phyloP scores from a whole-genome alignment of 495 filamentous ascomycete species.

The Chlorociboria aeruginascens region DNA sequence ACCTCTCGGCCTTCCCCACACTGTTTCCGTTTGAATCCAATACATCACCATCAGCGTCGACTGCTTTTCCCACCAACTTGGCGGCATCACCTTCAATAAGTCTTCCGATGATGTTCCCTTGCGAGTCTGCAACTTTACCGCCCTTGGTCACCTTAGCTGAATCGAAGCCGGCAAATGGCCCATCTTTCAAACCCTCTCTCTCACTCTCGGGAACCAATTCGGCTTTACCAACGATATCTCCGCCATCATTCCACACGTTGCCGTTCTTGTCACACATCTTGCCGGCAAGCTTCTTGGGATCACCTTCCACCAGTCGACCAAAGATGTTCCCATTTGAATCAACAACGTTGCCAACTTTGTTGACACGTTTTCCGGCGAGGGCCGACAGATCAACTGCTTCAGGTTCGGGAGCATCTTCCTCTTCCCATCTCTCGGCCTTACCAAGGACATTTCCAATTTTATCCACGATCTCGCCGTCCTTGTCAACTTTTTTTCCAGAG shows the following conservation, averaged over 20 bases:
- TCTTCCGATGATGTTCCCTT: constrained; percentile 60
- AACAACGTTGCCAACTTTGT: constrained; percentile 62
- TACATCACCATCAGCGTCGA: constrained; percentile 78
- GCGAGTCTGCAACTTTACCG: constrained; percentile 50
- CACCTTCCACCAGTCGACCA: constrained; percentile 65
- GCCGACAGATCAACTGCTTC: constrained; percentile 47
- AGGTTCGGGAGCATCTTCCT: constrained; percentile 35
- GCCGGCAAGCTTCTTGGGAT: constrained; percentile 56
- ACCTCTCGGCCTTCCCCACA: constrained; percentile 71
- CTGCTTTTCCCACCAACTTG: constrained; percentile 57
- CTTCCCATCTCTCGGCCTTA: constrained; percentile 57
- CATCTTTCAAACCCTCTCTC: constrained; percentile 54
- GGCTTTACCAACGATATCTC: constrained; percentile 65
- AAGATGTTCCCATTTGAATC: constrained; percentile 61
- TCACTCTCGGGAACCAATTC: constrained; percentile 68
- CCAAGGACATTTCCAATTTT: constrained; percentile 70
- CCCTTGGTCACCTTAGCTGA: constrained; percentile 62
- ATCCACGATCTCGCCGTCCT: constrained; percentile 77
- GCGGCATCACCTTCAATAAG: constrained; percentile 62
- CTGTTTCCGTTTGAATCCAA: constrained; percentile 72
- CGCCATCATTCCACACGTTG: constrained; percentile 69
- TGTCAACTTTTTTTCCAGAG: constrained; percentile 63
- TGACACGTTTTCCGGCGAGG: constrained; percentile 73
- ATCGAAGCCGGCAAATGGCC: constrained; percentile 69
- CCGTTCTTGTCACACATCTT: constrained; percentile 75